A percentile compares a stretch with the other conserved stretches of the same genome.
Evolutionary conservation across 305 asterid genomes (phyloP).

Genomic region (Galium porrigens): DNA sequence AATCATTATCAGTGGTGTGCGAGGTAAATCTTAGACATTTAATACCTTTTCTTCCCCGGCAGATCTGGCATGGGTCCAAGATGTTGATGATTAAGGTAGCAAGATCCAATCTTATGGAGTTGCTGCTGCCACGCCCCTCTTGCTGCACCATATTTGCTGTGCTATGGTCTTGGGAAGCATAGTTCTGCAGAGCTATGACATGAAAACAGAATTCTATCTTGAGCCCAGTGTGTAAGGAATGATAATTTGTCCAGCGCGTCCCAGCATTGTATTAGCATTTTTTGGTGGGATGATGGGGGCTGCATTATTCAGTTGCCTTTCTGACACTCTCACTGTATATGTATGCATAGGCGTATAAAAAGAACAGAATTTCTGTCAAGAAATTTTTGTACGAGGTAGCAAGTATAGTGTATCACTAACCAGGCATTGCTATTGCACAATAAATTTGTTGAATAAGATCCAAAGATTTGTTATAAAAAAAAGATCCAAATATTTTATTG

Average conservation of each 20-base stretch:
- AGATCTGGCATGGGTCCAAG: slow-evolving; percentile 86
- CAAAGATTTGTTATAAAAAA: neutral
- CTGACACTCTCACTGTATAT: slow-evolving; percentile 24
- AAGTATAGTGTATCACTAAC: neutral
- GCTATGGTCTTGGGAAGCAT: neutral
- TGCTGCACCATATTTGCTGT: slow-evolving; percentile 7
- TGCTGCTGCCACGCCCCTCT: slow-evolving; percentile 6
- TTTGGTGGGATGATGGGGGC: slow-evolving; percentile 17
- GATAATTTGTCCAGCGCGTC: slow-evolving; percentile 17
- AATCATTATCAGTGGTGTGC: no score
- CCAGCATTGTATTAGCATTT: slow-evolving; percentile 19
- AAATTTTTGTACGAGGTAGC: slow-evolving; percentile 2
- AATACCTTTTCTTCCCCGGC: slow-evolving; percentile 20
- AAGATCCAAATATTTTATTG: neutral
- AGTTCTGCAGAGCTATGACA: neutral
- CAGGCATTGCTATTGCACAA: neutral
- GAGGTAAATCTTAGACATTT: neutral
- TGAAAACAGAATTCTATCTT: slow-evolving; percentile 6
- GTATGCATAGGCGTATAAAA: slow-evolving; percentile 14
- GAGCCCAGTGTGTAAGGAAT: neutral
- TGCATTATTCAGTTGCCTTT: slow-evolving; percentile 18
- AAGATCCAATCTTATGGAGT: slow-evolving; percentile 9
- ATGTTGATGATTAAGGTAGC: slow-evolving; percentile 33
- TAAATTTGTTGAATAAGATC: neutral
- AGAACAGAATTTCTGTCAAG: neutral